Evolutionary conservation across 352 stramenopile genomes (phyloP).

Genomic region (Pythium apleroticum): DNA sequence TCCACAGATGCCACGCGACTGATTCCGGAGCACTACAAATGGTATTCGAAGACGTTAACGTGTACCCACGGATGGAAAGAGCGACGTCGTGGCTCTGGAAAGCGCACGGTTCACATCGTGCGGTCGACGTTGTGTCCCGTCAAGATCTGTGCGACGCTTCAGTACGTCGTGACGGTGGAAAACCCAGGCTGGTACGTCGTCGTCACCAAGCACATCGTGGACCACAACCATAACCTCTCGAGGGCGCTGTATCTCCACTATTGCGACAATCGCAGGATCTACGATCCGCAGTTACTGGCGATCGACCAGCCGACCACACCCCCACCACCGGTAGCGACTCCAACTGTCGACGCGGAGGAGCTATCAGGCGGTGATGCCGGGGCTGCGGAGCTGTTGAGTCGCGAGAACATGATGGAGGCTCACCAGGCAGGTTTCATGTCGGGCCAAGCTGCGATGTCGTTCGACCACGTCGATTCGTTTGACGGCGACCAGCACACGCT

Average conservation of each 20-base stretch:
- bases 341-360: neutral
- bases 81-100: conserved; percentile 59
- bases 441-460: neutral
- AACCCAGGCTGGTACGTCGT: conserved; percentile 58
- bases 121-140: conserved; percentile 68
- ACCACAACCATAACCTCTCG: conserved; percentile 85
- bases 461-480: conserved; percentile 20
- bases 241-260: conserved; percentile 73
- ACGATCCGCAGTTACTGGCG: conserved; percentile 62
- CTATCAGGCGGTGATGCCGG: neutral
- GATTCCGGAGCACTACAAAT: conserved; percentile 72
- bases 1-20: conserved; percentile 26
- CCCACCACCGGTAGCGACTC: neutral
- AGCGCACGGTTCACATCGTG: conserved; percentile 60
- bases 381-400: neutral
- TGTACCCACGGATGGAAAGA: conserved; percentile 86
- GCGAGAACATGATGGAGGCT: neutral
- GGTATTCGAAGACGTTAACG: conserved; percentile 81
- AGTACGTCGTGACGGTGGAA: conserved; percentile 30
- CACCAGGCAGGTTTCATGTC: neutral
- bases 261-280: conserved; percentile 76
- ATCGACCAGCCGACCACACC: conserved; percentile 40
- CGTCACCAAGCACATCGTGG: conserved; percentile 70
- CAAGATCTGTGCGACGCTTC: conserved; percentile 79
- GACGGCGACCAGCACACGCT: conserved; percentile 14